These are phyloP conservation scores for Linnemannia hyalina DNA, from an alignment of 192 early-diverging fungal genomes.

Conservation along the genomic window DNA sequence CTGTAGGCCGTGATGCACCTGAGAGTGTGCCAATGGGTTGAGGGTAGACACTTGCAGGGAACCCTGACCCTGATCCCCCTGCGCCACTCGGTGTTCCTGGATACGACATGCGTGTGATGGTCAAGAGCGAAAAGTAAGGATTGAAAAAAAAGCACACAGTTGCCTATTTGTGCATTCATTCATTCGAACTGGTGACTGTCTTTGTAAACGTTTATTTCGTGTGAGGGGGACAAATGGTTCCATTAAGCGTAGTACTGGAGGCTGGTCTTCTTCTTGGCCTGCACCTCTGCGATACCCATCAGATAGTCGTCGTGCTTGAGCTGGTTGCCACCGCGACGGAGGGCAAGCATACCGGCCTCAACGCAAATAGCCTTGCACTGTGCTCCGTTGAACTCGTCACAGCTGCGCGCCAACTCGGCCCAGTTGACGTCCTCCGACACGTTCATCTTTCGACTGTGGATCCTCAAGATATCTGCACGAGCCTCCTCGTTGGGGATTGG, in stretches of 20 bases:
- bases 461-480: constrained; percentile 94
- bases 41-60: constrained; percentile 5
- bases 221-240: neutral
- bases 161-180: neutral
- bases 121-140: neutral
- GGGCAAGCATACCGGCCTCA: constrained; percentile 98
- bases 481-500: constrained; percentile 94
- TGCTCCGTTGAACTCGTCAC: constrained; percentile 99
- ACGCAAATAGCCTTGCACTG: constrained; percentile 99
- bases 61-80: constrained; percentile 16
- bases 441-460: constrained; percentile 99
- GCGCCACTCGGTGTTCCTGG: constrained; percentile 16
- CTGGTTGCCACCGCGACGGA: constrained; percentile 88
- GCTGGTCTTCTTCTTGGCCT: constrained; percentile 99
- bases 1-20: neutral
- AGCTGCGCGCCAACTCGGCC: constrained; percentile 94
- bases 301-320: constrained; percentile 98
- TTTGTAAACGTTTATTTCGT: neutral
- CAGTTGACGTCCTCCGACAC: constrained; percentile 95
- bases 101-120: constrained; percentile 25
- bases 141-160: neutral
- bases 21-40: constrained; percentile 31
- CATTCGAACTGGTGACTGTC: too few relatives aligned
- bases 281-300: constrained; percentile 95
- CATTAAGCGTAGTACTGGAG: constrained; percentile 89